These are phyloP conservation scores for Termitomyces sp. DNA, from an alignment of 768 basidiomycete species.

Conservation along the genomic window DNA sequence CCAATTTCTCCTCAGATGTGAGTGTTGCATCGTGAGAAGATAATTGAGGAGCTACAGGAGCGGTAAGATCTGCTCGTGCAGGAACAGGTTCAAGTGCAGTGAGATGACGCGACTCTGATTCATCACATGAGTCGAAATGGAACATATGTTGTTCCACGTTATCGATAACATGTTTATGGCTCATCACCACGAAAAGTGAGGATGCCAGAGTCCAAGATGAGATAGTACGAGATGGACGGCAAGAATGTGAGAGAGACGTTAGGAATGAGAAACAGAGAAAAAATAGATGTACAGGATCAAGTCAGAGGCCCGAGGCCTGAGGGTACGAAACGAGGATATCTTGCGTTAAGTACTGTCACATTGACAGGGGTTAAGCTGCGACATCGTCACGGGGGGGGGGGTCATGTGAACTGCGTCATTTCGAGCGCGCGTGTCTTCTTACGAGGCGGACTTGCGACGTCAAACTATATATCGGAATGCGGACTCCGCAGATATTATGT, in stretches of 20 bases:
- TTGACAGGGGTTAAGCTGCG: not conserved
- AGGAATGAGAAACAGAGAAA: conserved; percentile 2
- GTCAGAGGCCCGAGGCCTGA: conserved; percentile 22
- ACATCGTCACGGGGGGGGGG: conserved; percentile 11
- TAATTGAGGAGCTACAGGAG: conserved; percentile 11
- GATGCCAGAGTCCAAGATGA: conserved; percentile 7
- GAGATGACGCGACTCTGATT: conserved; percentile 6
- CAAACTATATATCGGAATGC: no score
- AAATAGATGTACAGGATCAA: conserved; percentile 12
- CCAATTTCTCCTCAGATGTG: conserved; percentile 23
- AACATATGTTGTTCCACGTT: conserved; percentile 43
- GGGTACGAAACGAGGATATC: conserved; percentile 24
- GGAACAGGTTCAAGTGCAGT: conserved; percentile 2
- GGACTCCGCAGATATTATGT: no score
- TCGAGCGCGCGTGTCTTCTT: not conserved
- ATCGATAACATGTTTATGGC: conserved; percentile 45
- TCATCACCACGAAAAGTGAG: conserved; percentile 15
- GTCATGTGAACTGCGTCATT: conserved; percentile 3
- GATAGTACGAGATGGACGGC: conserved; percentile 9
- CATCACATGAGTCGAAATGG: conserved; percentile 45
- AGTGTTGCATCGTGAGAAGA: conserved; percentile 23
- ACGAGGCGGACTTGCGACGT: not conserved
- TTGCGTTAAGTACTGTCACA: conserved; percentile 21
- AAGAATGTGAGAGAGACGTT: conserved; percentile 10
- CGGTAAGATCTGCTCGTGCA: conserved; percentile 7